These are phyloP conservation scores for Entomortierella beljakovae DNA, from an alignment of 192 early-diverging fungal species.

Conservation along the genomic window DNA sequence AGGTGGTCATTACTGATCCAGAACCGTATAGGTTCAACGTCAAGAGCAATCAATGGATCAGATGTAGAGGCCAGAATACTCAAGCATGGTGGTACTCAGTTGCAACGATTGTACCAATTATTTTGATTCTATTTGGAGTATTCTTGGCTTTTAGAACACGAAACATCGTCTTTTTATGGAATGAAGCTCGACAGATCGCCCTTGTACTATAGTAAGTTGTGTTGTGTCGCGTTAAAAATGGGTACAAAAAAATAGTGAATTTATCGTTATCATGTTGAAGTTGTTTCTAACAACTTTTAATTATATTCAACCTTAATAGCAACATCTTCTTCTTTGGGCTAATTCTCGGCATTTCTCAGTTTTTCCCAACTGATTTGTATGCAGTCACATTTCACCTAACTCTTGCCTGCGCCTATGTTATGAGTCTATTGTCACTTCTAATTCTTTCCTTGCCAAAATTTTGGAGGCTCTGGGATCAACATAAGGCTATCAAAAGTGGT, in stretches of 20 bases:
- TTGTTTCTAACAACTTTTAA: neutral
- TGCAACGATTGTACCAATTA: neutral
- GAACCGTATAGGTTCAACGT: slow-evolving; percentile 6
- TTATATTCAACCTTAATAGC: slow-evolving; percentile 6
- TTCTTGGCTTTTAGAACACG: slow-evolving; percentile 40
- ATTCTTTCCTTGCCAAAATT: slow-evolving; percentile 30
- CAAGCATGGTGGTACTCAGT: slow-evolving; percentile 4
- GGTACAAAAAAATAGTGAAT: neutral
- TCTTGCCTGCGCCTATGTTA: neutral
- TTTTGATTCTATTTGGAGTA: slow-evolving; percentile 27
- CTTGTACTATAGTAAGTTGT: slow-evolving; percentile 39
- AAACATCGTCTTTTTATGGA: slow-evolving; percentile 37
- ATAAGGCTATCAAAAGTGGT: neutral
- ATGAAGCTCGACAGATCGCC: slow-evolving; percentile 32
- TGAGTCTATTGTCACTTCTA: neutral
- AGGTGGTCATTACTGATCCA: slow-evolving; percentile 16
- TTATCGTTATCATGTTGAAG: too few species aligned
- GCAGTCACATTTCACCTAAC: slow-evolving; percentile 25
- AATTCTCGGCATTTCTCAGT: slow-evolving; percentile 13
- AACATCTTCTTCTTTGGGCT: slow-evolving; percentile 29
- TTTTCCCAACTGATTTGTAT: slow-evolving; percentile 22
- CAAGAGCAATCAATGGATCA: slow-evolving; percentile 18
- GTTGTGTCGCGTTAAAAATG: neutral
- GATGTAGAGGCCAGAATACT: neutral
- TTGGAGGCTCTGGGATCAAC: neutral